These are phyloP conservation scores for Kwoniella bestiolae DNA, from an alignment of 768 basidiomycete genomes.

Conservation along the genomic window DNA sequence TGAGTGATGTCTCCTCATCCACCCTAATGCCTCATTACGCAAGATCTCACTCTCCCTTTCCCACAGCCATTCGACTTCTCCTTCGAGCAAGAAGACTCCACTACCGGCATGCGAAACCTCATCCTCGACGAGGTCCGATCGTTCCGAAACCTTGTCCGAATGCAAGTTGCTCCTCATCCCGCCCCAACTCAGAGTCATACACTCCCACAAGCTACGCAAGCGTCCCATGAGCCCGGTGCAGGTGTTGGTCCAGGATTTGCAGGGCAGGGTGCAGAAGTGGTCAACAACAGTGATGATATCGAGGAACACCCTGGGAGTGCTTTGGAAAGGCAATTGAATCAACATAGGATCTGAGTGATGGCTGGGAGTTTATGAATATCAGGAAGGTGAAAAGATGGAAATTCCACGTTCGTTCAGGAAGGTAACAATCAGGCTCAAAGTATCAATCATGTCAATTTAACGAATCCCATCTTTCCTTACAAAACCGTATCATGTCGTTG, in stretches of 20 bases:
- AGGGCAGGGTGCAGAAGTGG: slow-evolving; percentile 21
- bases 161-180: slow-evolving; percentile 70
- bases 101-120: slow-evolving; percentile 94
- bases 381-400: too few species aligned
- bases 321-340: slow-evolving; percentile 50
- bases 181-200: slow-evolving; percentile 10
- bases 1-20: too few species aligned
- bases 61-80: slow-evolving; percentile 82
- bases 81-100: slow-evolving; percentile 94
- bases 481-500: too few species aligned
- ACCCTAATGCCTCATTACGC: slow-evolving; percentile 40
- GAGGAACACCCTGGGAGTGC: slow-evolving; percentile 56
- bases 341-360: slow-evolving; percentile 5
- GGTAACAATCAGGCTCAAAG: too few species aligned
- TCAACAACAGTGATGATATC: slow-evolving; percentile 38
- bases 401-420: too few species aligned
- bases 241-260: slow-evolving; percentile 50
- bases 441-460: too few species aligned
- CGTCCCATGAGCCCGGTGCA: slow-evolving; percentile 50
- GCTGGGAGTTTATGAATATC: neutral
- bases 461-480: too few species aligned
- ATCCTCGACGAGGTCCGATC: slow-evolving; percentile 85
- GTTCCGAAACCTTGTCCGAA: slow-evolving; percentile 87
- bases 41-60: slow-evolving; percentile 23
- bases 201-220: slow-evolving; percentile 25